Evolutionary conservation across 2,329 filamentous ascomycete species (phyloP), one percentile per base, ranked within the genome.

Genomic region (Trichoderma brevicompactum): DNA sequence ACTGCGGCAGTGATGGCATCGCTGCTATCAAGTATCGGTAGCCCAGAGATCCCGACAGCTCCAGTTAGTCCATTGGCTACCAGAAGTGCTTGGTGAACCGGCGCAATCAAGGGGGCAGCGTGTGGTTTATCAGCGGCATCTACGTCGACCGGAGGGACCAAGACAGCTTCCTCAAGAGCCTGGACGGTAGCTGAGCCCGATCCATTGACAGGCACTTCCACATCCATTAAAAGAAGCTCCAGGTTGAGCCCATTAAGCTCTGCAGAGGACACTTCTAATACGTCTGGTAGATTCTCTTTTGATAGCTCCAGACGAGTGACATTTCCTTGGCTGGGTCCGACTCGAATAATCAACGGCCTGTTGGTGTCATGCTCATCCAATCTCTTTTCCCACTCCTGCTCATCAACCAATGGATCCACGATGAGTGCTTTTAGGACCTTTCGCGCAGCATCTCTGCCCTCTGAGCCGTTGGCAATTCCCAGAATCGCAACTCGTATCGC

Each of bases 61-160:
- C 90, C 92, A 61, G 85, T 79, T 2, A 96, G 78, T 0, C 92
- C 93, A 55, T 91, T 84, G 0, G 87, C 88, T 8, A 96, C 84
- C 9, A 97, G 72, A 15, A 97, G 78, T 0, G 89, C 87, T 73
- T 89, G 91, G 74, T 98, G 94, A 1, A 97, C 92, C 0, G 94
- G 94, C 50, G 92, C 92, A 7, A 88, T 87, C 48, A 95, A 82
- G 15, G 88, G 84, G 12, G 88, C 87, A 65, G 87, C 84, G 67
- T 87, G 82, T 28, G 23, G 23, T 8, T 88, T 88, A 15, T 85
- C 86, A 67, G 82, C 83, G 13, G 89, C 88, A 6, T 86, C 86
- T 48, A 92, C 90, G 19, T 91, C 87, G 40, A 96, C 84, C 0
- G 83, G 83, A 2, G 93, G 93, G 17, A 92, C 89, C n/a, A 97